Percentiles rank a stretch among this genome's conserved stretches.
Conservation (phyloP, 1,139 yeast genomes). For the Geotrichum candidum region DNA sequence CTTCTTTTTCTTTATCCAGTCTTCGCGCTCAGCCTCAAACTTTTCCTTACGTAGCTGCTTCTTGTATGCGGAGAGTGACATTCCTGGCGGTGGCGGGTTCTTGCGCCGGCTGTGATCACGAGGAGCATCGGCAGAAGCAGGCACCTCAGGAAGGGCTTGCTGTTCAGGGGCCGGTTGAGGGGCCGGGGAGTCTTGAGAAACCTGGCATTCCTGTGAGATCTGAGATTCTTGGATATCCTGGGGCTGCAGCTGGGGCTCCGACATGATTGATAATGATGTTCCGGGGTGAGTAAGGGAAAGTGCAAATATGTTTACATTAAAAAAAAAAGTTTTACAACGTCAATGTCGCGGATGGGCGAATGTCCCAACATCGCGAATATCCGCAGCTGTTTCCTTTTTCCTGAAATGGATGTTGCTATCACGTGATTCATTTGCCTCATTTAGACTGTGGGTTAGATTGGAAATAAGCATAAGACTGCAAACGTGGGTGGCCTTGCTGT, state of each 20-base stretch:
- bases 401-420: background rate
- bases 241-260: background rate
- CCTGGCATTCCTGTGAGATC: background rate
- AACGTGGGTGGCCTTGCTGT: too few relatives aligned
- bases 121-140: background rate
- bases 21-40: slow-evolving; percentile 62
- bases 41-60: slow-evolving; percentile 52
- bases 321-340: background rate
- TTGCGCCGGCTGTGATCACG: slow-evolving; percentile 15
- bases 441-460: too few relatives aligned
- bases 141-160: background rate
- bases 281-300: background rate
- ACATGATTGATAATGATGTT: background rate
- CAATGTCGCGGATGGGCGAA: background rate
- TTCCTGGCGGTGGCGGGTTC: slow-evolving; percentile 41
- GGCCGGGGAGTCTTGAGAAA: background rate
- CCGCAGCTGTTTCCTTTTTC: background rate
- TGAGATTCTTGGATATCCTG: background rate
- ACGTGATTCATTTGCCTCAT: background rate
- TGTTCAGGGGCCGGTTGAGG: background rate
- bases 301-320: background rate
- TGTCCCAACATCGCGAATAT: background rate
- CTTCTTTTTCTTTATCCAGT: slow-evolving; percentile 48
- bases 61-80: slow-evolving; percentile 82
- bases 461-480: too few relatives aligned